Base-by-base conservation (phyloP, 805 yeast genomes). In the Sugiyamaella chiloensis region DNA sequence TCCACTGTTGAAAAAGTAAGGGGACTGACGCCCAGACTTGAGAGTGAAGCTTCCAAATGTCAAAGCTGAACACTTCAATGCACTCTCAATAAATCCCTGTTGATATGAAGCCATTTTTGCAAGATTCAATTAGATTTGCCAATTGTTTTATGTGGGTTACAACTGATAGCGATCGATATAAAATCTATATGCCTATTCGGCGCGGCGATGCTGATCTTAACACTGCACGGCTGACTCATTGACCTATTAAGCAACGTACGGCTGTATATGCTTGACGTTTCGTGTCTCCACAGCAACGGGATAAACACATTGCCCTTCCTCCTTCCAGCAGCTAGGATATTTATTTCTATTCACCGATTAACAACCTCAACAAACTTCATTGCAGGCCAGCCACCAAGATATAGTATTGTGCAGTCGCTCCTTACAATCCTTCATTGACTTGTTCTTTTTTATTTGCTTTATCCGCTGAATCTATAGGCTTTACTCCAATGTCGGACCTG, bases 1-100 rank as follows among this genome's bases (percentile, higher is more conserved):
- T n/a, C 97, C 98, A 68, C 88, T 70, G 70, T 90, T 90, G 79
- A 91, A 90, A 63, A 93, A 91, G 68, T 93, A 91, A 43, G 99
- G 99, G n/a, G 97, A 90, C 50, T 72, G 69, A 59, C 99, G 80
- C 20, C 98, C 98, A 1, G 95, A 84, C 67, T 91, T 91, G 65
- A 91, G 76, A 11, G 95, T 88, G 76, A 87, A 91, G 43, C 75
- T 67, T 44, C 98, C 98, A 64, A 91, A 93, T 62, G 83, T 80
- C 59, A 91, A 76, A 12, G 97, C 96, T 57, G 83, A 72, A 47
- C 85, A 78, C 58, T 83, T 87, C 55, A 90, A 72, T 20, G 99
- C 96, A 55, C 81, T 76, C 61, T 88, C 86, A 27, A 30, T 19
- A 41, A 30, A 29, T n/a, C n/a, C 20, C 19, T 34, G 21, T 19